Base-by-base conservation (phyloP, 352 stramenopile species). In the Pilasporangium apinafurcum region DNA sequence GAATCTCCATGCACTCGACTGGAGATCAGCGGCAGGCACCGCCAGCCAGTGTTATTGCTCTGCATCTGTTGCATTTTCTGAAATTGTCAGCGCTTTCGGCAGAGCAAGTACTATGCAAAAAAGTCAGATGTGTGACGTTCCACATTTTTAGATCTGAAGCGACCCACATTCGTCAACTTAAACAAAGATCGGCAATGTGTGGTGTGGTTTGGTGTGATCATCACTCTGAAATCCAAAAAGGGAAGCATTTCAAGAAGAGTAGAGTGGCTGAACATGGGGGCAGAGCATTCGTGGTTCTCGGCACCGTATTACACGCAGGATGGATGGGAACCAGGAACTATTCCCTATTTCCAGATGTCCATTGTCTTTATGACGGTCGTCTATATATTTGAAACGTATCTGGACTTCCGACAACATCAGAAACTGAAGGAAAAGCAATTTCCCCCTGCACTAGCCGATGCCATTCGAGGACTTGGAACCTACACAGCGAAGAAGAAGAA, bases 371-470 rank as follows among this genome's bases (percentile, higher is more conserved):
- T 90, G 26, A 62, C 88, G 4, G 41, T 83, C 17, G 83, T 98
- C 8, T 97, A 96, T 54, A 46, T 86, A 0, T 91, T 97, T 20
- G 94, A 98, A 70, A 93, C 82, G 44, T 96, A 96, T 46, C 62
- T 98, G 35, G 86, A 97, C 57, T 56, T 83, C 14, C 79, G 78
- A n/a, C 95, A 98, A 66, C 89, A 96, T 53, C 59, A 49, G 21
- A 88, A 92, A 36, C 87, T 98, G 30, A 59, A 93, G 49, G 83
- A 95, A 47, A 91, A 57, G 12, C 43, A 48, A 16, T 85, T 91
- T 39, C 83, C 83, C 0, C 39, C 51, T 38, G 56, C 61, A 20
- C 55, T 96, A 21, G 47, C 66, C 1, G 57, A 74, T 35, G 72
- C 75, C 8, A 78, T 87, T 35, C 41, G 64, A 22, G 65, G 48